Evolutionary conservation across 495 filamentous ascomycete genomes (phyloP).

Genomic region (Xylaria longipes): DNA sequence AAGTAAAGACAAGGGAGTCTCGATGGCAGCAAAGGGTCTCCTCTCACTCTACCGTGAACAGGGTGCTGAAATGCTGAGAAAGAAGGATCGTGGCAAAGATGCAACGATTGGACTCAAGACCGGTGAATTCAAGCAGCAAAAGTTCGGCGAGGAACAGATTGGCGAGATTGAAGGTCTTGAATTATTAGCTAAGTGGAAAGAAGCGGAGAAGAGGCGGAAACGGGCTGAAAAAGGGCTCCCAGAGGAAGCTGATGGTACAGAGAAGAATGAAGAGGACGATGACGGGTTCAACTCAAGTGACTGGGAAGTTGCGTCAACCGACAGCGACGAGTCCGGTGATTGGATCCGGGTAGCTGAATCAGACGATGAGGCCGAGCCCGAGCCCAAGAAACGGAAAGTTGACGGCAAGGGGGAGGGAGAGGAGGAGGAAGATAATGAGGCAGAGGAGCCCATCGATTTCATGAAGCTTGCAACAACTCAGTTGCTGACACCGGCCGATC

Average conservation of each 20-base stretch:
- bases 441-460: conserved; percentile 51
- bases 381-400: conserved; percentile 66
- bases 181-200: conserved; percentile 90
- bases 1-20: conserved; percentile 95
- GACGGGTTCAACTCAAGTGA: conserved; percentile 76
- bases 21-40: conserved; percentile 94
- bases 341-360: conserved; percentile 94
- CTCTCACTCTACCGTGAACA: conserved; percentile 90
- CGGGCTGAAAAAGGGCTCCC: conserved; percentile 67
- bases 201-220: conserved; percentile 79
- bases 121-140: conserved; percentile 70
- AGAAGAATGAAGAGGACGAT: conserved; percentile 54
- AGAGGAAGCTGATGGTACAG: conserved; percentile 46
- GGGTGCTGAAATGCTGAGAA: conserved; percentile 85
- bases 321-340: conserved; percentile 78
- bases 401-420: conserved; percentile 44
- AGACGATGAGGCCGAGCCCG: conserved; percentile 67
- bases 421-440: conserved; percentile 48
- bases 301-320: conserved; percentile 84
- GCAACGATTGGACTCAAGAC: conserved; percentile 81
- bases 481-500: conserved; percentile 90
- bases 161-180: conserved; percentile 94
- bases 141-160: conserved; percentile 79
- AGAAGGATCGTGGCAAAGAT: conserved; percentile 88
- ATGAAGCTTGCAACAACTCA: conserved; percentile 81